phyloP scores from a whole-genome alignment of 2,329 filamentous ascomycete genomes.

The Colletotrichum kahawae region DNA sequence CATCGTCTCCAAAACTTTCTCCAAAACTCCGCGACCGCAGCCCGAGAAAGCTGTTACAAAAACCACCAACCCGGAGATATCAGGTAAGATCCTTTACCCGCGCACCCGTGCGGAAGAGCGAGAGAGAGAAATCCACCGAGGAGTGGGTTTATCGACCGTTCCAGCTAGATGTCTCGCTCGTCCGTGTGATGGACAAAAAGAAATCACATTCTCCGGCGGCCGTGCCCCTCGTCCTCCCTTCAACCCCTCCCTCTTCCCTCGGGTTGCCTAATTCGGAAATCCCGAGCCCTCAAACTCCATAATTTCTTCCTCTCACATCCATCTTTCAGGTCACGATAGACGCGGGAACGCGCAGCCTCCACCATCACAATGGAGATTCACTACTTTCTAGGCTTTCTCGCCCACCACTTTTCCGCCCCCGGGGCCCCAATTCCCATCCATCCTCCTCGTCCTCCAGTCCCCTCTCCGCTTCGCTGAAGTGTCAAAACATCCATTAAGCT shows the following conservation, averaged over 20 bases:
- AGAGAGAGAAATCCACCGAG: background rate
- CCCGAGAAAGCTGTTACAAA: background rate
- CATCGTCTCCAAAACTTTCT: background rate
- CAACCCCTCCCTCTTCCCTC: background rate
- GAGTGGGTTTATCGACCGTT: constrained; percentile 17
- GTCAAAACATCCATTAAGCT: constrained; percentile 2
- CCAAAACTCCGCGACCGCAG: background rate
- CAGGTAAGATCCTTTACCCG: background rate
- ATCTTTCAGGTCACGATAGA: background rate
- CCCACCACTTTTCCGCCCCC: background rate
- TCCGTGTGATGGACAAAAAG: constrained; percentile 9
- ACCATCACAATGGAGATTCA: background rate
- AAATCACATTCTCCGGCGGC: background rate
- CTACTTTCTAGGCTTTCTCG: background rate
- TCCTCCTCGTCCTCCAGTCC: background rate
- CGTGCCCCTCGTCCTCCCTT: background rate
- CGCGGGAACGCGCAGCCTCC: background rate
- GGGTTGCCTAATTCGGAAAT: constrained; percentile 1
- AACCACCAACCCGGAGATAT: background rate
- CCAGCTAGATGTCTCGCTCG: constrained; percentile 11
- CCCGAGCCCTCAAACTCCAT: constrained; percentile 1
- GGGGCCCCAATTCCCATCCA: constrained; percentile 5
- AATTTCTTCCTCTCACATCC: background rate
- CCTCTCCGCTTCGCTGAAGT: background rate
- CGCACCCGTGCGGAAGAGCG: background rate